Percentiles rank a stretch among this genome's conserved stretches.
Conservation (phyloP, 2,329 filamentous ascomycete species). For the Ophiocordyceps camponoti-floridani region DNA sequence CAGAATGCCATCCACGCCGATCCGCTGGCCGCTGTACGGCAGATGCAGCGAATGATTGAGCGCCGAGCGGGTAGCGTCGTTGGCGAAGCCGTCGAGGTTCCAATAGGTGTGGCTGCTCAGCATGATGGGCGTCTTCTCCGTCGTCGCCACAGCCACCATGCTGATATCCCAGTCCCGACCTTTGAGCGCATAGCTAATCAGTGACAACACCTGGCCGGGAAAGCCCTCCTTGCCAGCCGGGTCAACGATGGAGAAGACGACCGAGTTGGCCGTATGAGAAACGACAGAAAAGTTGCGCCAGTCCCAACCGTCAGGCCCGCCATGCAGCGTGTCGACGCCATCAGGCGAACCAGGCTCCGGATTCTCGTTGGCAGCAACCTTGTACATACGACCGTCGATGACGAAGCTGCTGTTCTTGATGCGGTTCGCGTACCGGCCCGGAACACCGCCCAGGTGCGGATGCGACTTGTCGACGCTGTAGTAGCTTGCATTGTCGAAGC, state of each 20-base stretch:
- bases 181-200: conserved; percentile 55
- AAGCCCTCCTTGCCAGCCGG: conserved; percentile 59
- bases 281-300: conserved; percentile 62
- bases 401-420: conserved; percentile 61
- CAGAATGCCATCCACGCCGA: conserved; percentile 51
- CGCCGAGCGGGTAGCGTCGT: conserved; percentile 45
- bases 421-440: conserved; percentile 64
- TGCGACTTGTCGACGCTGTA: conserved; percentile 48
- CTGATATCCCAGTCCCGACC: conserved; percentile 53
- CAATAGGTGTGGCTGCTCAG: conserved; percentile 59
- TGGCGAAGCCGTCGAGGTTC: conserved; percentile 67
- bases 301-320: conserved; percentile 57
- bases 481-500: conserved; percentile 59
- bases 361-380: conserved; percentile 46
- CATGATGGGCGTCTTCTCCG: conserved; percentile 70
- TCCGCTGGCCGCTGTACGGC: conserved; percentile 53
- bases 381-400: conserved; percentile 43
- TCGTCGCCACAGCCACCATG: conserved; percentile 53
- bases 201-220: conserved; percentile 57
- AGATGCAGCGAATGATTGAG: conserved; percentile 58
- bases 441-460: conserved; percentile 54
- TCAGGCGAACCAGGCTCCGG: conserved; percentile 28
- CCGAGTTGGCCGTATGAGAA: conserved; percentile 45
- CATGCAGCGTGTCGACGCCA: conserved; percentile 49
- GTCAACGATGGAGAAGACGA: conserved; percentile 62